These are phyloP conservation scores for Naematelia encephala DNA, from an alignment of 768 basidiomycete genomes.

Conservation along the genomic window DNA sequence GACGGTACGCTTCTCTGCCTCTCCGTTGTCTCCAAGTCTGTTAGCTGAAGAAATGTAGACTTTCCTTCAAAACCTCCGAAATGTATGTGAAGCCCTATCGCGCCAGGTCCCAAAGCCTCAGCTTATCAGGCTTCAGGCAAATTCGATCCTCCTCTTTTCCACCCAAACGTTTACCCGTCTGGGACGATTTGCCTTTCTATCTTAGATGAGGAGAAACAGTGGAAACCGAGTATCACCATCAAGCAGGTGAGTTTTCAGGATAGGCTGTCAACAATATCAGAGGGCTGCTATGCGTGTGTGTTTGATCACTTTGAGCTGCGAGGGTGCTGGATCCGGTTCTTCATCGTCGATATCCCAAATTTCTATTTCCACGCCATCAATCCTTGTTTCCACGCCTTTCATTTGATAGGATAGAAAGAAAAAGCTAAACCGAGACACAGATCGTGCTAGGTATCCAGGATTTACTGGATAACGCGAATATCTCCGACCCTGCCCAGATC, in stretches of 20 bases:
- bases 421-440: too few species aligned
- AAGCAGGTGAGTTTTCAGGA: conserved; percentile 68
- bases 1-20: conserved; percentile 63
- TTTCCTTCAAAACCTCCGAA: conserved; percentile 51
- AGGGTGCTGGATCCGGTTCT: not conserved
- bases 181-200: conserved; percentile 98
- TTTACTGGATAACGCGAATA: conserved; percentile 89
- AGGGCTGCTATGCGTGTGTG: not conserved
- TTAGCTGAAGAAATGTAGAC: conserved; percentile 21
- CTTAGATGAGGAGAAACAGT: conserved; percentile 95
- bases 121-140: conserved; percentile 63
- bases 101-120: not conserved
- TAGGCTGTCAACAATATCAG: not conserved
- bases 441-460: conserved; percentile 95
- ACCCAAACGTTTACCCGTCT: conserved; percentile 98
- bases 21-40: not conserved
- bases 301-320: not conserved
- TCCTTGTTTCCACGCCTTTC: too few species aligned
- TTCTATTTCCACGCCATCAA: too few species aligned
- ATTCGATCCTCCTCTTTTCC: conserved; percentile 92
- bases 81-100: conserved; percentile 35
- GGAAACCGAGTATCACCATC: conserved; percentile 98
- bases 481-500: conserved; percentile 95
- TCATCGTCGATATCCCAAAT: not conserved
- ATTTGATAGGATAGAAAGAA: too few species aligned